Evolutionary conservation across 1,284 basidiomycete species (phyloP), one percentile per base, ranked within the genome.

Genomic region (Moesziomyces parantarcticus): DNA sequence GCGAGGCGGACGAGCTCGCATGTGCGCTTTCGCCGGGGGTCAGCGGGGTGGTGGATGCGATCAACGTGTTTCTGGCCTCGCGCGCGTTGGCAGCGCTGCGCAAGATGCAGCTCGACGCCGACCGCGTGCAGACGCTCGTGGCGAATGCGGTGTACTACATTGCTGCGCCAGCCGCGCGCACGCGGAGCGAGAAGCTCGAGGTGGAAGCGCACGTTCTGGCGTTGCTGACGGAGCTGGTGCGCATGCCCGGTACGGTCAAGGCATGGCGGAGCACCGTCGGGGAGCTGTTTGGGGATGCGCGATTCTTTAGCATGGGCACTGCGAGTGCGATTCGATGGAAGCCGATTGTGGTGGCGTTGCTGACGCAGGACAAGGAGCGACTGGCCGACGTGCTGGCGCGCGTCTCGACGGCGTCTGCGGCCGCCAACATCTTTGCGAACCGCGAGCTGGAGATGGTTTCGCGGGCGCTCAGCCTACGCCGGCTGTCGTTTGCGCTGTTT

Each of bases 371-470:
- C 83, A 96, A 92, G 85, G 89, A 92, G 39, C 89, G 92, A 0
- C 88, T 99, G 63, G 85, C 88, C 1, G 96, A 99, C 71, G 86
- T 97, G 6, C 87, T 97, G 21, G 72, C 50, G 45, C 55, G 60
- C 8, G 76, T 76, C 39, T 64, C 67, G 10, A 64, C 62, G 5
- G 49, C 92, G 0, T 90, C 93, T 1, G 89, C 91, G 0, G 95
- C 94, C 0, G 90, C 93, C 25, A 99, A 97, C 81, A 97, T 99
- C 62, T 99, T 99, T 84, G 91, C 93, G 21, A 99, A 95, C 80
- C 88, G 92, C 52, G 96, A 99, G 84, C 91, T 93, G 54, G 97
- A 99, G 85, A 93, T 92, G 88, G 86, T 94, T 0, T 86, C 91
- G 16, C 90, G 94, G n/a, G 93, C 93, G 1, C 86, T 94, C 53